Base-by-base conservation (phyloP, 1,139 yeast species). In the Saccharomyces pastorianus region DNA sequence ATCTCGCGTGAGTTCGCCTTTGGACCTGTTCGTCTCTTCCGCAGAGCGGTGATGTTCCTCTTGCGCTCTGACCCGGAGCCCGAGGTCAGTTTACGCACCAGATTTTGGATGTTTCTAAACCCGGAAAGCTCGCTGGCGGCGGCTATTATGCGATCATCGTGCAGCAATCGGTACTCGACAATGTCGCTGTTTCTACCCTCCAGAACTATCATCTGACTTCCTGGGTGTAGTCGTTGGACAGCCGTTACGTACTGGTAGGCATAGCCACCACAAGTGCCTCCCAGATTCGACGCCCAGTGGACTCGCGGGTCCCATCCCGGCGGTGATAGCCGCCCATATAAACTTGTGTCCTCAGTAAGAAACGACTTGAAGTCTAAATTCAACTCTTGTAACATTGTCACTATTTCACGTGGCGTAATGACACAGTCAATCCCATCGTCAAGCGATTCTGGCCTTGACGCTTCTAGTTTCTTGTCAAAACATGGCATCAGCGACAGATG, bases 401-500 rank as follows among this genome's bases (percentile, higher is more conserved):
- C 78, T 49, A 93, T 73, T 67, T 93, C 99, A 61, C 83, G 84
- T 11, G 98, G 91, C 0, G 99, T 93, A 44, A 93, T 79, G 2
- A 93, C 99, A 72, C 96, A 88, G 69, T 93, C 97, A 7, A 93
- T 98, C 63, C 89, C 96, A 2, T 65, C 67, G 17, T 68, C 73
- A 17, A 38, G 26, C 13, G 71, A 69, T 61, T 89, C 96, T 0
- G 88, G 85, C 57, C 98, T 76, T 2, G 97, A 91, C 42, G 97
- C 95, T 71, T 93, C 99, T 46, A 93, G 76, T 70, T 93, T 93
- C 72, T 93, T 93, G 70, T 93, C 99, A 68, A 93, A 93, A 64
- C 98, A 93, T 1, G 99, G 98, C 98, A 93, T 91, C 29, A 93
- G 76, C 13, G 95, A 80, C 56, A 93, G 72, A 68, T 91, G 97